Percentiles rank a stretch among this genome's conserved stretches.
Conservation (phyloP, 169 alveolate species). For the Plasmodium fragile region DNA sequence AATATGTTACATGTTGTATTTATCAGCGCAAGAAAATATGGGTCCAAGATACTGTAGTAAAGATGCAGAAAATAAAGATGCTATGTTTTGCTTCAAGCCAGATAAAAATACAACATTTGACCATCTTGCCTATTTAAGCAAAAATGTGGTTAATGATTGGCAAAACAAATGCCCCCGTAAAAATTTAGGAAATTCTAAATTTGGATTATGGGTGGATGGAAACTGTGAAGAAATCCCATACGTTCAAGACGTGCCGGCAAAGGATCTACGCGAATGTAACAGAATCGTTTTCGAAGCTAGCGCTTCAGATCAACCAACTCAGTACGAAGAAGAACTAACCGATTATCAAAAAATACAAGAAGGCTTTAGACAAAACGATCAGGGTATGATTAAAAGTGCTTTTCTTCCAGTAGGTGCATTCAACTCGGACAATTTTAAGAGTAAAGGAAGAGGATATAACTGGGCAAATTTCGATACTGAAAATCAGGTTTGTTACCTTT, state of each 20-base stretch:
- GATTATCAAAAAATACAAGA: slow-evolving; percentile 54
- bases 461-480: slow-evolving; percentile 82
- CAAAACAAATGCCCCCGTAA: slow-evolving; percentile 80
- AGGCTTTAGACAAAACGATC: slow-evolving; percentile 4
- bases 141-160: slow-evolving; percentile 80
- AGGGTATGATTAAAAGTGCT: slow-evolving; percentile 35
- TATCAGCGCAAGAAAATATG: slow-evolving; percentile 85
- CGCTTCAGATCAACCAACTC: slow-evolving; percentile 81
- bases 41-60: slow-evolving; percentile 85
- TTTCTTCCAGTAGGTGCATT: slow-evolving; percentile 75
- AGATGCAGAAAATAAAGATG: slow-evolving; percentile 75
- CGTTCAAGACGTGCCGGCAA: not conserved
- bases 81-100: slow-evolving; percentile 84
- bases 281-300: slow-evolving; percentile 79
- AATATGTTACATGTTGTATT: slow-evolving; percentile 80
- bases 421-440: slow-evolving; percentile 34
- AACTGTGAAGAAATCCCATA: slow-evolving; percentile 39
- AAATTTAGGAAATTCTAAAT: slow-evolving; percentile 81
- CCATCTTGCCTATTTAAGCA: slow-evolving; percentile 78
- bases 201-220: slow-evolving; percentile 84
- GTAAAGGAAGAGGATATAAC: slow-evolving; percentile 83
- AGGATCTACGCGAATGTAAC: slow-evolving; percentile 74
- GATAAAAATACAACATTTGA: slow-evolving; percentile 74
- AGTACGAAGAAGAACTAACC: slow-evolving; percentile 43
- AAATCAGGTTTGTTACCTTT: slow-evolving; percentile 73